A percentile compares a stretch with the other conserved stretches of the same genome.
phyloP scores from a whole-genome alignment of 1,284 basidiomycete species.

The Salmacisia buchloeana region DNA sequence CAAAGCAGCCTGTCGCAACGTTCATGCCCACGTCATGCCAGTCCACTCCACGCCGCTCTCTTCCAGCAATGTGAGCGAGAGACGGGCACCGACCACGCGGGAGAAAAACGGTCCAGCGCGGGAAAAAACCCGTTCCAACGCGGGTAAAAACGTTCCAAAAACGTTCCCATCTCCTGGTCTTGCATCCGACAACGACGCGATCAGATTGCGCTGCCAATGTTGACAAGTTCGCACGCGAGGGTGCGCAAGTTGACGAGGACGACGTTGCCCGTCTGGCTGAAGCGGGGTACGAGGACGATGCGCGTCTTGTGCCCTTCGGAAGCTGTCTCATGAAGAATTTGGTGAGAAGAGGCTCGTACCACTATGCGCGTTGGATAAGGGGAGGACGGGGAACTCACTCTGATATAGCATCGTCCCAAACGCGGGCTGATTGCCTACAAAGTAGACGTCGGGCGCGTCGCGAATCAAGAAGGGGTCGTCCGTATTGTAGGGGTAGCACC shows the following conservation, averaged over 20 bases:
- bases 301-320: conserved; percentile 54
- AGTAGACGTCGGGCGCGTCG: conserved; percentile 78
- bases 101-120: too few relatives aligned
- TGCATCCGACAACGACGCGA: too few relatives aligned
- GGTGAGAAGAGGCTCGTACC: conserved; percentile 13
- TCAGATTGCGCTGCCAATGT: conserved; percentile 10
- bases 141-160: too few relatives aligned
- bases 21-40: too few relatives aligned
- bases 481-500: conserved; percentile 90
- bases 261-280: conserved; percentile 63
- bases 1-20: too few relatives aligned
- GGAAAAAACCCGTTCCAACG: too few relatives aligned
- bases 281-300: conserved; percentile 76
- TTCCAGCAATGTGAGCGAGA: too few relatives aligned
- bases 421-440: conserved; percentile 80
- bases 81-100: too few relatives aligned
- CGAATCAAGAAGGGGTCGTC: conserved; percentile 83
- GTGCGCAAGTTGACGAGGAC: conserved; percentile 62
- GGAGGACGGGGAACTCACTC: too few relatives aligned
- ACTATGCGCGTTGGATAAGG: conserved; percentile 34
- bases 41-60: too few relatives aligned
- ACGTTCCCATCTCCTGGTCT: too few relatives aligned
- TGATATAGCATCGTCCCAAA: conserved; percentile 56
- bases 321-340: neutral
- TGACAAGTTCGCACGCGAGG: conserved; percentile 55